Percentiles rank a stretch among this genome's conserved stretches.
Evolutionary conservation across 352 stramenopile species (phyloP).

Genomic region (Phytopythium boreale): DNA sequence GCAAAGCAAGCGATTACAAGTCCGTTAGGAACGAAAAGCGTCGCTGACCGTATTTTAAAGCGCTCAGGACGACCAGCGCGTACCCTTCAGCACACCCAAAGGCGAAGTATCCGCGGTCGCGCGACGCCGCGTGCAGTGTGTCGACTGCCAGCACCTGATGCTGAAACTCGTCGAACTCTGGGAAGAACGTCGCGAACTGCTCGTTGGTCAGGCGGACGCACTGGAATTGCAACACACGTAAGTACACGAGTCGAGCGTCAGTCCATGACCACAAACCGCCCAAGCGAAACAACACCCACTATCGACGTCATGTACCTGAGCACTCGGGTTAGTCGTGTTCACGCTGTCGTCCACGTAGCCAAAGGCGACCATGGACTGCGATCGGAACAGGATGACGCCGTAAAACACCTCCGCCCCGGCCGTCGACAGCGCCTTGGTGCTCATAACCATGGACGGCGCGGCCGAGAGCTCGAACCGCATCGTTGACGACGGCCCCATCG

Average conservation of each 20-base stretch:
- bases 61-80: neutral
- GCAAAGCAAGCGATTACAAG: neutral
- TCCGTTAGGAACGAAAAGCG: neutral
- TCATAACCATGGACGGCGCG: constrained; percentile 51
- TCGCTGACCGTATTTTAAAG: too few relatives aligned
- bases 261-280: neutral
- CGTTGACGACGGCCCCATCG: neutral
- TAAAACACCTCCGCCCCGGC: constrained; percentile 33
- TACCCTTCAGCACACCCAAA: constrained; percentile 77
- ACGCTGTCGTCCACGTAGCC: constrained; percentile 46
- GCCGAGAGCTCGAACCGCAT: constrained; percentile 56
- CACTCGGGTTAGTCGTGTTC: neutral
- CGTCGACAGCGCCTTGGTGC: constrained; percentile 30
- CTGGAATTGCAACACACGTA: neutral
- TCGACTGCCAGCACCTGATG: constrained; percentile 56
- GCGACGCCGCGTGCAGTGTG: constrained; percentile 16
- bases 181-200: constrained; percentile 68
- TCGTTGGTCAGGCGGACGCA: constrained; percentile 53
- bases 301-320: constrained; percentile 3
- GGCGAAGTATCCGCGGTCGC: constrained; percentile 38
- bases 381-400: constrained; percentile 60
- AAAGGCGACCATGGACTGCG: constrained; percentile 56
- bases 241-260: neutral
- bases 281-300: neutral
- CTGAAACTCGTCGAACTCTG: constrained; percentile 56